phyloP scores from a whole-genome alignment of 2,329 filamentous ascomycete genomes.

The Aspergillus floridensis region DNA sequence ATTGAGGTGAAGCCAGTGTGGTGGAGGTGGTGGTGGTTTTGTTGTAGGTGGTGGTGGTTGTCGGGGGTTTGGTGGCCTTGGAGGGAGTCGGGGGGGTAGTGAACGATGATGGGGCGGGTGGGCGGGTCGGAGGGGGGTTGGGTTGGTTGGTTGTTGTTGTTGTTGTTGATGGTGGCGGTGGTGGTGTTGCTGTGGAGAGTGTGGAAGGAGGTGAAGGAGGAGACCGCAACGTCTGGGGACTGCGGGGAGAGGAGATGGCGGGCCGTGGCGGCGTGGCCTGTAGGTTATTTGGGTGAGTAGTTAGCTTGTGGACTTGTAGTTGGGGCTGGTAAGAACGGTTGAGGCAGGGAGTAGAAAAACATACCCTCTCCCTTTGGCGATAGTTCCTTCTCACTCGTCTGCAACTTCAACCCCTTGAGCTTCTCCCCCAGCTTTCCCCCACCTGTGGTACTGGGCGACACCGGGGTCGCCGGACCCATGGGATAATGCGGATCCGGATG shows the following conservation, averaged over 20 bases:
- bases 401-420: conserved; percentile 72
- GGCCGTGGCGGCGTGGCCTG: conserved; percentile 12
- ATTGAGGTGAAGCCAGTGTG: conserved; percentile 32
- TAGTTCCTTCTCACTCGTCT: conserved; percentile 68
- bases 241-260: conserved; percentile 60
- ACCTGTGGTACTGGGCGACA: conserved; percentile 60
- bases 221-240: conserved; percentile 61
- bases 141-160: conserved; percentile 9
- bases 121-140: conserved; percentile 25
- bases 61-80: conserved; percentile 33
- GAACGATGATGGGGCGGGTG: conserved; percentile 29
- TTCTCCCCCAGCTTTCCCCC: conserved; percentile 74
- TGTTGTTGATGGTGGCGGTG: conserved; percentile 17
- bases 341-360: conserved; percentile 13
- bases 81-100: conserved; percentile 39
- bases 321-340: too few relatives aligned
- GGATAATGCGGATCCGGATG: conserved; percentile 25
- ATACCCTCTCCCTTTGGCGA: conserved; percentile 54
- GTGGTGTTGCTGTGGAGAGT: conserved; percentile 30
- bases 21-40: conserved; percentile 5
- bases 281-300: not conserved
- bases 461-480: conserved; percentile 55
- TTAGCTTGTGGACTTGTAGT: too few relatives aligned
- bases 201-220: conserved; percentile 61
- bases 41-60: not conserved